Conservation (phyloP, 1,284 basidiomycete species). For the Fomitopsis schrenkii region DNA sequence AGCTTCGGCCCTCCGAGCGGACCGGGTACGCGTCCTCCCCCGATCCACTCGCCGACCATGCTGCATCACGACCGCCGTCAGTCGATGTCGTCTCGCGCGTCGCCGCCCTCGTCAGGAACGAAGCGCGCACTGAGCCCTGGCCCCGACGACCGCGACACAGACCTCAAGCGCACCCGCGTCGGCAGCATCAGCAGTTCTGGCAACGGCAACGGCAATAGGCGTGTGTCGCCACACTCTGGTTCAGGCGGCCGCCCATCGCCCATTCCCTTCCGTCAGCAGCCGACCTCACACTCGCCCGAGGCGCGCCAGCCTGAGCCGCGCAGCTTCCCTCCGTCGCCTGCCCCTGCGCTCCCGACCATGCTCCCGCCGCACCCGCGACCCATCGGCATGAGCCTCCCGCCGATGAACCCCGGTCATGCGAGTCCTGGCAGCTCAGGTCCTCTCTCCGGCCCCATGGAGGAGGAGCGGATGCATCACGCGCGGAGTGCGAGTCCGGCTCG, state of each 20-base stretch:
- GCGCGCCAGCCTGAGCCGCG: conserved; percentile 40
- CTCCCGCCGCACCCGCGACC: conserved; percentile 72
- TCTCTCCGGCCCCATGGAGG: conserved; percentile 47
- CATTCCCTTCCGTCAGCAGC: conserved; percentile 68
- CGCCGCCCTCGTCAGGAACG: conserved; percentile 21
- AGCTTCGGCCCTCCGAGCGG: conserved; percentile 19
- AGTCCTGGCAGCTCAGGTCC: conserved; percentile 50
- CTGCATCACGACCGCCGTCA: conserved; percentile 16
- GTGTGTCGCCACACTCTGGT: conserved; percentile 53
- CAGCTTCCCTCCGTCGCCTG: conserved; percentile 36
- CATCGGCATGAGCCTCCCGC: conserved; percentile 59
- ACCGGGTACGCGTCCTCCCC: neutral
- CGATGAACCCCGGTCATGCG: conserved; percentile 37
- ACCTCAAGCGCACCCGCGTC: conserved; percentile 59
- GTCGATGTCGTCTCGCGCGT: conserved; percentile 23
- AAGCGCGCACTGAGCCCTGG: conserved; percentile 68
- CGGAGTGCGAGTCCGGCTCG: conserved; percentile 34
- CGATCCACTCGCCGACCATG: conserved; percentile 17
- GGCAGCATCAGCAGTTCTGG: conserved; percentile 39
- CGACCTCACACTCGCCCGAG: conserved; percentile 53
- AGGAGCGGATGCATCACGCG: conserved; percentile 28
- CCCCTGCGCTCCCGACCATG: conserved; percentile 51
- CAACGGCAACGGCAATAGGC: conserved; percentile 16
- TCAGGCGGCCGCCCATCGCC: conserved; percentile 46
- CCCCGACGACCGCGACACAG: conserved; percentile 50